A percentile compares a stretch with the other conserved stretches of the same genome.
Conservation (phyloP, 192 early-diverging fungal species). For the Linnemannia elongata region DNA sequence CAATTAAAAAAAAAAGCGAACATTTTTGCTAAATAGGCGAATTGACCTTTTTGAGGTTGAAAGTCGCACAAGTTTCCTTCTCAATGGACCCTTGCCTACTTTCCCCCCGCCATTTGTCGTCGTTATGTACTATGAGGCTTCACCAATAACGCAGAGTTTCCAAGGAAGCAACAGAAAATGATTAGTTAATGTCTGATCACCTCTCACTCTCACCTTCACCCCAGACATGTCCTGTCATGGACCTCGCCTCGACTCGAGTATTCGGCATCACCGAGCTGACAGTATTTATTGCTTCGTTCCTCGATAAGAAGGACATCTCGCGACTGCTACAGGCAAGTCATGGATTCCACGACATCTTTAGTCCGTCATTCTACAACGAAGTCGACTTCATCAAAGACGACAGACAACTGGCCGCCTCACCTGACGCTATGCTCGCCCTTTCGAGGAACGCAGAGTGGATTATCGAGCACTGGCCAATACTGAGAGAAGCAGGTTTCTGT, state of each 20-base stretch:
- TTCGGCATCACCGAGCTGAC: background rate
- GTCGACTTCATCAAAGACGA: background rate
- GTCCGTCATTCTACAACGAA: background rate
- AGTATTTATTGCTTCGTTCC: background rate
- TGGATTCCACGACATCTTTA: background rate
- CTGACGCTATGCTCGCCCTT: background rate
- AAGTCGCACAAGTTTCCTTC: too few relatives aligned
- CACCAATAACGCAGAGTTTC: too few relatives aligned
- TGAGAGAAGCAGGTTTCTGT: background rate
- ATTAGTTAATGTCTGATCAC: background rate
- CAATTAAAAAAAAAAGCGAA: too few relatives aligned
- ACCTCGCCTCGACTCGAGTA: background rate
- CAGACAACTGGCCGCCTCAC: background rate
- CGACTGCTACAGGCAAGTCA: background rate
- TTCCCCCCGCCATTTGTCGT: too few relatives aligned
- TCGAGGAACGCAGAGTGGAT: background rate
- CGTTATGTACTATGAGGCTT: too few relatives aligned
- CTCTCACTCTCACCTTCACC: background rate
- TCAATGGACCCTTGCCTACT: too few relatives aligned
- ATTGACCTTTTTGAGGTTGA: too few relatives aligned
- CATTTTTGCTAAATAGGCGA: too few relatives aligned
- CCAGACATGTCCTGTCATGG: background rate
- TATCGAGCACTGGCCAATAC: background rate
- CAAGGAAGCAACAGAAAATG: background rate
- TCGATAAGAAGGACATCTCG: background rate